Evolutionary conservation across 768 basidiomycete genomes (phyloP), one percentile per base, ranked within the genome.

Genomic region (Hygrophorus russula): DNA sequence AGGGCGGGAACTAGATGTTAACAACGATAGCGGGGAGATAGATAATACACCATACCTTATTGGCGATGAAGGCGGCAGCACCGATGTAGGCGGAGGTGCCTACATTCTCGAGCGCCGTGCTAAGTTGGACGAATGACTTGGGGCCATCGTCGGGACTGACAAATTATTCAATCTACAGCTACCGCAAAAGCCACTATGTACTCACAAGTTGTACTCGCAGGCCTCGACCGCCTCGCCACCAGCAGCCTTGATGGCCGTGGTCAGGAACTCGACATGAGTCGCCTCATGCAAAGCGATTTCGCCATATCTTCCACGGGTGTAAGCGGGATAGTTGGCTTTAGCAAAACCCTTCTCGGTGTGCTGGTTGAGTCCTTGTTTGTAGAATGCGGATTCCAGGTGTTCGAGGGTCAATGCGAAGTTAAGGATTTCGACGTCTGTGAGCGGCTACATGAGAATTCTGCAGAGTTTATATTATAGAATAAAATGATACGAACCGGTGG

Each of bases 181-280:
- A n/a, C n/a, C n/a, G n/a, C n/a, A n/a, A 31, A 30, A 7, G 4
- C 30, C 5, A 14, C 2, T 14, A 14, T 32, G 12, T 1, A 60
- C 72, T 37, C 46, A 77, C 76, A 83, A 80, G 34, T 52, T 51
- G 58, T 85, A 85, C n/a, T 65, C 57, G 64, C 82, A 85, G 2
- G 74, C 62, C 52, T 69, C 44, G 10, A 71, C 63, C 7, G 73
- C 68, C 24, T 53, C 46, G 1, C 46, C 56, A 0, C 62, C 64
- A 4, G 24, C 24, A 24, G 24, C 24, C 24, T 24, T 3, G 24
- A 63, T 56, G 19, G 59, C 61, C 1, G 70, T 69, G 7, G 61
- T 54, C 37, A 83, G 63, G 54, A 74, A 68, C 5, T 64, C 53
- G 46, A 78, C 75, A 58, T 85, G 82, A 9, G 59, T 57, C 24